phyloP scores from a whole-genome alignment of 345 rosid genomes.

The Populus pruinosa region DNA sequence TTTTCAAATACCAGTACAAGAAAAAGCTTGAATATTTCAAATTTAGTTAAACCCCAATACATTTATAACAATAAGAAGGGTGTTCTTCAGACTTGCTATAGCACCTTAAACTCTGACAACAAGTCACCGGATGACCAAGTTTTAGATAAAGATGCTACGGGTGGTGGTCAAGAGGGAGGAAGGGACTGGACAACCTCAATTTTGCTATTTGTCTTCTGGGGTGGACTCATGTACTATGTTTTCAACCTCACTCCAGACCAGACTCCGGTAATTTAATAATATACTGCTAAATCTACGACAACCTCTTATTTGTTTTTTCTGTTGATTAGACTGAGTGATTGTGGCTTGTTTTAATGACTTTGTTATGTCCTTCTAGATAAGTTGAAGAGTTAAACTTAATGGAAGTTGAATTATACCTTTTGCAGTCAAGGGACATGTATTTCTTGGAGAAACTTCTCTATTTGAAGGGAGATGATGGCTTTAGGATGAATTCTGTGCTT shows the following conservation, averaged over 20 bases:
- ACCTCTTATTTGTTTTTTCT: background rate
- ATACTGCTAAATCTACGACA: background rate
- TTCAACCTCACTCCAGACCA: constrained; percentile 72
- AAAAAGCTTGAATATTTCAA: constrained; percentile 15
- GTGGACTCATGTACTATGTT: constrained; percentile 68
- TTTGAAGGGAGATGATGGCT: constrained; percentile 83
- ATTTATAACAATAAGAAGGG: constrained; percentile 7
- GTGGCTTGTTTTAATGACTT: too few relatives aligned
- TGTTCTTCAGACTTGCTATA: constrained; percentile 36
- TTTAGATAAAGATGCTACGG: constrained; percentile 22
- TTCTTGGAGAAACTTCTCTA: constrained; percentile 72
- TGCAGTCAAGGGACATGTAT: constrained; percentile 79
- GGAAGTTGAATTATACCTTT: background rate
- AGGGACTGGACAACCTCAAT: constrained; percentile 76
- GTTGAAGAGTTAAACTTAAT: too few relatives aligned
- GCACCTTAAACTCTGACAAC: constrained; percentile 34
- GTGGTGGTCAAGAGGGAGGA: constrained; percentile 28
- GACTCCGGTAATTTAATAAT: constrained; percentile 47
- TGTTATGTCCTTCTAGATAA: too few relatives aligned
- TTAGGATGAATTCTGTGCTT: constrained; percentile 76
- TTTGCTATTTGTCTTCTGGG: constrained; percentile 67
- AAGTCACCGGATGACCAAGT: constrained; percentile 39
- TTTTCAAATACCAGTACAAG: constrained; percentile 6
- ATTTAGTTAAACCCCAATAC: constrained; percentile 19
- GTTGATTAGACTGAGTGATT: background rate